Base-by-base conservation (phyloP, 2,329 filamentous ascomycete species). In the Penicillium sp. region DNA sequence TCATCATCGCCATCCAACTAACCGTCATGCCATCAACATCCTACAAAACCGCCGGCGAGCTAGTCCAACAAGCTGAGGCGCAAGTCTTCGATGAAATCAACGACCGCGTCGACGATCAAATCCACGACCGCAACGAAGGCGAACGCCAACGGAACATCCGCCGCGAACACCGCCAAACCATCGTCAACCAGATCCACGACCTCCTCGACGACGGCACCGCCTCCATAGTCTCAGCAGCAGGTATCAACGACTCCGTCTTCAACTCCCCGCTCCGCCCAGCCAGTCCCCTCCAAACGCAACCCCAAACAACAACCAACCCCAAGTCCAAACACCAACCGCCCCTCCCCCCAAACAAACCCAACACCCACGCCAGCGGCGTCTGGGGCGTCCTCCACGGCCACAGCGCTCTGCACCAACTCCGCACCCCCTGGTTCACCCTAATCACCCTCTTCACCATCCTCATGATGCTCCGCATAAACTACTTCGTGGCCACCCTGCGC, bases 401-500 rank as follows among this genome's bases (percentile, higher is more conserved):
- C 64, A 85, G 89, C 0, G 89, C 90, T 0, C 69, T 82, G 22
- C 78, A 91, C 68, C 93, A 97, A 75, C 89, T 96, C 65, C 75
- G 78, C 7, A 91, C 89, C 2, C 89, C 89, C 0, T 96, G 92
- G 92, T 96, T 95, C 73, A 80, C 91, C n/a, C 82, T 96, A 44
- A 90, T 96, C 66, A 89, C 90, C 6, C 75, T 91, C n/a, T 95
- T 96, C 73, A 96, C 91, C 24, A 82, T 89, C 33, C 78, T 90
- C 44, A 88, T 90, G 75, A 90, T 90, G 87, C 89, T 88, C 2
- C 83, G 89, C 39, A 96, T 96, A 81, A 96, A 96, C 78, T 96
- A 92, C 79, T 96, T 96, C 71, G 91, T 96, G 52, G 91, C 92
- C 4, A 95, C 92, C 2, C 88, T 96, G 60, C 85, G 90, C 2